phyloP scores from a whole-genome alignment of 106 monocot genomes.

The Dioscorea dumetorum region DNA sequence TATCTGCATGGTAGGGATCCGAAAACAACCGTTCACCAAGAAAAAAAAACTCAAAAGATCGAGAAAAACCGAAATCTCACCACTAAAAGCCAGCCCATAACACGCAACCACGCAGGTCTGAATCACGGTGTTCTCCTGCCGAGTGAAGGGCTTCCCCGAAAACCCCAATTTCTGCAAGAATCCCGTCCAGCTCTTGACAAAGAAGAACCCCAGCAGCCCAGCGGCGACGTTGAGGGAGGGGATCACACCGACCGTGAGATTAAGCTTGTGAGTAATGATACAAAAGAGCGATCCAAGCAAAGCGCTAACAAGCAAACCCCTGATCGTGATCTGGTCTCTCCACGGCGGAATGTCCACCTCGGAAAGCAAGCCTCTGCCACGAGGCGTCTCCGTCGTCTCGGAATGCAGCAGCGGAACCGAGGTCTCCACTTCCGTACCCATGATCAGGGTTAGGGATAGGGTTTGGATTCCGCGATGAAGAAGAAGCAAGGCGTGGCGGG shows the following conservation, averaged over 20 bases:
- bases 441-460: neutral
- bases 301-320: slow-evolving; percentile 69
- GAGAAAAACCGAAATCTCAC: slow-evolving; percentile 19
- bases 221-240: slow-evolving; percentile 96
- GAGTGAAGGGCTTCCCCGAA: slow-evolving; percentile 51
- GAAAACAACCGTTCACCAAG: too few relatives aligned
- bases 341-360: slow-evolving; percentile 45
- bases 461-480: neutral
- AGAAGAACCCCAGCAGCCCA: slow-evolving; percentile 82
- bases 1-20: too few relatives aligned
- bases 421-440: slow-evolving; percentile 29
- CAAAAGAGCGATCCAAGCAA: slow-evolving; percentile 81
- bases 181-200: slow-evolving; percentile 75
- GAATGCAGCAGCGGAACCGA: slow-evolving; percentile 33
- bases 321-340: slow-evolving; percentile 77
- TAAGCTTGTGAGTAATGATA: slow-evolving; percentile 94
- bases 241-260: slow-evolving; percentile 90
- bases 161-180: slow-evolving; percentile 46
- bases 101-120: slow-evolving; percentile 99
- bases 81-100: slow-evolving; percentile 89
- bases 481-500: neutral
- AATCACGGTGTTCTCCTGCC: slow-evolving; percentile 94
- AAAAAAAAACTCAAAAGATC: neutral
- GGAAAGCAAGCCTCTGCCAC: neutral
- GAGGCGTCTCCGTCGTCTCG: neutral